Base-by-base conservation (phyloP, 345 rosid species). In the Kernera saxatilis region DNA sequence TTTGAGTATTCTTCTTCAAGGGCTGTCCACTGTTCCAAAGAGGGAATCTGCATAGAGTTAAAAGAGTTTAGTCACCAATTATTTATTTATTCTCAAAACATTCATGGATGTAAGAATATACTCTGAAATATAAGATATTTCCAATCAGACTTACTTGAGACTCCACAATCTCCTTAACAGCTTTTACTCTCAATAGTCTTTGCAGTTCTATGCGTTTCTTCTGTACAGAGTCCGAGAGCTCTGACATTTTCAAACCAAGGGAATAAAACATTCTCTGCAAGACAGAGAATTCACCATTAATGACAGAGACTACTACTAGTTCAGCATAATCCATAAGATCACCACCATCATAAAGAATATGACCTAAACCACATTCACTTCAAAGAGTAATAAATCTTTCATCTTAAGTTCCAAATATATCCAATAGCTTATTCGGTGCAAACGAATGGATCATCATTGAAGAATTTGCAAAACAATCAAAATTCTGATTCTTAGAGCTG, bases 181-280 rank as follows among this genome's bases (percentile, higher is more conserved):
- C 80, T 68, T 82, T 78, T 5, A 49, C 12, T 76, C 84, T 84
- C 70, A 35, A 78, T 63, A 88, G 51, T 14, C 65, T 40, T 61
- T 72, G 81, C 40, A 88, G 81, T 69, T 88, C 88, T 22, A 70
- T 65, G 37, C 91, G 85, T 73, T 85, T 93, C 76, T 60, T 79
- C 79, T 76, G 78, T 72, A 90, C 92, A 15, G 86, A 86, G 22
- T 84, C 84, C 36, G 77, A 74, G 55, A 93, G 21, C 58, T 87
- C 88, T 9, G 88, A 67, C 57, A 90, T 83, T 74, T 82, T 84
- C 66, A 86, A 54, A 43, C 79, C 79, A 15, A 82, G 88, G 13
- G 91, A 83, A 67, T 84, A 83, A 39, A 93, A 78, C 68, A 74
- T 77, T 73, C 72, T 84, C 98, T 93, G 78, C 82, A 84, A 64